These are phyloP conservation scores for Coemansia interrupta DNA, from an alignment of 192 early-diverging fungal species.

Conservation along the genomic window DNA sequence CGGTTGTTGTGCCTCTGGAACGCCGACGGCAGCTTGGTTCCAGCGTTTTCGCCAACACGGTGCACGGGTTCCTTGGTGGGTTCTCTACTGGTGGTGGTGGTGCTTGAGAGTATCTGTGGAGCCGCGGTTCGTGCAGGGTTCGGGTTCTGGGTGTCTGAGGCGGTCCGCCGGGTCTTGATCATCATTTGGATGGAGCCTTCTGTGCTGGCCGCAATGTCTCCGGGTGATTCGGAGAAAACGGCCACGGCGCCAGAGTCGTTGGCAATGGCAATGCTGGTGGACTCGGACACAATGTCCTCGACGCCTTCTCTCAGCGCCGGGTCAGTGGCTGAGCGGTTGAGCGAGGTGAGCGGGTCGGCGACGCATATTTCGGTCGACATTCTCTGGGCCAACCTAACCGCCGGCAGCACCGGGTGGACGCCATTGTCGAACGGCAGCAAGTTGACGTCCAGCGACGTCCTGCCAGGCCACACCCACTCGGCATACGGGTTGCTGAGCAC, in stretches of 20 bases:
- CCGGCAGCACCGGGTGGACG: slow-evolving; percentile 38
- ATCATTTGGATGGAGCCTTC: not conserved
- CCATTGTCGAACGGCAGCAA: slow-evolving; percentile 32
- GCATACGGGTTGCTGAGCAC: slow-evolving; percentile 36
- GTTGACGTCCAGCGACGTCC: slow-evolving; percentile 1
- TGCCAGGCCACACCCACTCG: slow-evolving; percentile 45
- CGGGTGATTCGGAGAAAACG: not conserved
- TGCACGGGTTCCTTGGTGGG: no score
- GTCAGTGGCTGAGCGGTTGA: slow-evolving; percentile 26
- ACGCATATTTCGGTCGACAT: slow-evolving; percentile 31
- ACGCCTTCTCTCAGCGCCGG: not conserved
- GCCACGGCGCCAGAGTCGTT: not conserved
- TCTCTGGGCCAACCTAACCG: slow-evolving; percentile 10
- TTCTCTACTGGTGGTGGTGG: not conserved
- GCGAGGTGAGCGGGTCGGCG: slow-evolving; percentile 16
- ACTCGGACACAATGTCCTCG: not conserved
- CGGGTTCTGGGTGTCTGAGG: not conserved
- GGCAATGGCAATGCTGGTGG: not conserved
- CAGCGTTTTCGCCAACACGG: no score
- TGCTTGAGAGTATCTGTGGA: not conserved
- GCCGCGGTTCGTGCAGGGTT: not conserved
- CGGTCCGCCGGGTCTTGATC: not conserved
- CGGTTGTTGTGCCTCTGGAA: not conserved
- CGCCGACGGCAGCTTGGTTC: not conserved
- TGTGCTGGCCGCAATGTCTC: not conserved